Evolutionary conservation across 2,329 filamentous ascomycete genomes (phyloP).

Genomic region (Coniosporium tulheliwenetii): DNA sequence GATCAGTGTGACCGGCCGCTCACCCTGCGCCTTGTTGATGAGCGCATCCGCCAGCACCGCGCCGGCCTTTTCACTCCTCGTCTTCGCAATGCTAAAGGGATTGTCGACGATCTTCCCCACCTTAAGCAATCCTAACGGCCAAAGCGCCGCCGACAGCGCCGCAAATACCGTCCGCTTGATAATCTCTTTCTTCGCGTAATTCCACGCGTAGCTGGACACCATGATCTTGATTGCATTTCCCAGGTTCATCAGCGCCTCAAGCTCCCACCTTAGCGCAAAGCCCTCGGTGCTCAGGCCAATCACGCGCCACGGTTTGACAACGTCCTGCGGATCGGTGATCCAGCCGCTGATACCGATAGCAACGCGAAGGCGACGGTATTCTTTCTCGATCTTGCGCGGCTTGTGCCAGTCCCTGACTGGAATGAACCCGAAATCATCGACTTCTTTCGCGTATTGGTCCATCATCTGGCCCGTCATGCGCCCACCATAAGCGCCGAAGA

Average conservation of each 20-base stretch:
- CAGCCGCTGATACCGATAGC: slow-evolving; percentile 74
- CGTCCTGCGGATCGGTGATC: slow-evolving; percentile 55
- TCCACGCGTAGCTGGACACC: slow-evolving; percentile 70
- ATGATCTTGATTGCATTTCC: slow-evolving; percentile 65
- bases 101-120: slow-evolving; percentile 25
- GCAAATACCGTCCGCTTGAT: slow-evolving; percentile 43
- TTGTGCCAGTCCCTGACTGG: slow-evolving; percentile 48
- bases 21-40: slow-evolving; percentile 24
- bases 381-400: slow-evolving; percentile 34
- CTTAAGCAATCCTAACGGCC: slow-evolving; percentile 31
- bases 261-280: slow-evolving; percentile 74
- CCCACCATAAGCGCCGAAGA: slow-evolving; percentile 85
- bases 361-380: slow-evolving; percentile 47
- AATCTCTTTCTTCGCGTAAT: slow-evolving; percentile 56
- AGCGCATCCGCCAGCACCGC: slow-evolving; percentile 24
- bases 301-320: slow-evolving; percentile 63
- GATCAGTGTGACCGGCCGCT: slow-evolving; percentile 21
- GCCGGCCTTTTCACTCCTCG: slow-evolving; percentile 21
- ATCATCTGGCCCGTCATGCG: slow-evolving; percentile 75
- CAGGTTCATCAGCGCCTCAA: slow-evolving; percentile 59
- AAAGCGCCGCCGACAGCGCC: slow-evolving; percentile 29
- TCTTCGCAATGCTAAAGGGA: slow-evolving; percentile 21
- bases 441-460: slow-evolving; percentile 71
- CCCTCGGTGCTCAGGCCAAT: slow-evolving; percentile 59
- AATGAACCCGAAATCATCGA: slow-evolving; percentile 78